Base-by-base conservation (phyloP, 1,284 basidiomycete species). In the Ustilago vetiveriae region DNA sequence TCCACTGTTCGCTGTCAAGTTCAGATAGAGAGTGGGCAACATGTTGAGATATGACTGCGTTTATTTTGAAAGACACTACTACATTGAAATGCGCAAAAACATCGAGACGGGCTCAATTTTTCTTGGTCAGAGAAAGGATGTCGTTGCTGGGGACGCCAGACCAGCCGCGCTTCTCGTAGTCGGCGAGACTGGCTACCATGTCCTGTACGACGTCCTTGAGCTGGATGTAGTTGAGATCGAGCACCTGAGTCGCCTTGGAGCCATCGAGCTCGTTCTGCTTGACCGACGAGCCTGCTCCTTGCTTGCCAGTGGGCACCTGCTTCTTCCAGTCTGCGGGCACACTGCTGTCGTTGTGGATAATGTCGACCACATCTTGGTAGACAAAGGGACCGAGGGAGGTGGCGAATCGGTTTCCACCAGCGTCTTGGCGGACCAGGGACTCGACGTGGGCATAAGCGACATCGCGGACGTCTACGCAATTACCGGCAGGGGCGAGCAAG, bases 391-490 rank as follows among this genome's bases (percentile, higher is more conserved):
- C 65, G 10, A 72, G 73, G 19, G 76, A 74, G 35, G 76, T 69
- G n/a, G 78, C 72, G 59, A 82, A 87, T 1, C 90, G 84, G 64
- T 90, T 82, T 0, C 86, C 87, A 6, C 85, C 86, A 0, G 89
- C 89, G n/a, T 85, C 85, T 4, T 84, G 81, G 30, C 84, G 84
- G 32, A 85, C 83, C 1, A 89, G 82, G 0, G 88, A 87, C 8
- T 85, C 82, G 4, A 85, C 82, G 66, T 90, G 88, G 0, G 86
- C 87, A 6, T 84, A 81, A 0, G 87, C 88, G 19, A 90, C 83
- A 69, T 89, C 88, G 13, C 88, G 84, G 1, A 89, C 88, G 62
- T 89, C 88, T 30, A 88, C 85, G 82, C 84, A 89, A 78, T 82
- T 83, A 14, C 84, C 83, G 6, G 70, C 74, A 1, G 77, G 70